Conservation (phyloP, 495 filamentous ascomycete genomes). For the Stereocaulon alpinum region DNA sequence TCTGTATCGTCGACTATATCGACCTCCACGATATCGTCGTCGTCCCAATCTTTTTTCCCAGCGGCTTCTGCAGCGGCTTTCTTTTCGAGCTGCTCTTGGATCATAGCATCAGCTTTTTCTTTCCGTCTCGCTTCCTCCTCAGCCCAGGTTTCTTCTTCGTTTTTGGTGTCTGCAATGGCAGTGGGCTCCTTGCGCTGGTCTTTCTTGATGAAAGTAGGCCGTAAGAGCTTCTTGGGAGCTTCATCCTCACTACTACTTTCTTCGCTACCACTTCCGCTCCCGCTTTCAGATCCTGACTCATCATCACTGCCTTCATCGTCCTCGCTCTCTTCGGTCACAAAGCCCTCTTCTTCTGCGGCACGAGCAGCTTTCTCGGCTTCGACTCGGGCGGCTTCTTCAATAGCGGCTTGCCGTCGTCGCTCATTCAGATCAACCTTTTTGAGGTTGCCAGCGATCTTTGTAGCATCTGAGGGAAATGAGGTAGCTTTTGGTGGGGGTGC, state of each 20-base stretch:
- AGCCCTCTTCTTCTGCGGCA: conserved; percentile 58
- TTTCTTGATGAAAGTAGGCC: conserved; percentile 89
- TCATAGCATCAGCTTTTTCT: conserved; percentile 60
- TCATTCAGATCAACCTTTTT: conserved; percentile 58
- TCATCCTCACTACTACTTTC: conserved; percentile 63
- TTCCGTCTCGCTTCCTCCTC: conserved; percentile 50
- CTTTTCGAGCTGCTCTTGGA: conserved; percentile 81
- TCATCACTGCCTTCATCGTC: conserved; percentile 42
- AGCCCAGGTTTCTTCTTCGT: conserved; percentile 38
- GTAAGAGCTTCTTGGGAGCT: conserved; percentile 61
- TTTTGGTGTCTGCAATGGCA: conserved; percentile 23
- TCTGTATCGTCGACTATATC: conserved; percentile 77
- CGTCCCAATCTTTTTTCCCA: conserved; percentile 77
- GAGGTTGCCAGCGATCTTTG: conserved; percentile 47
- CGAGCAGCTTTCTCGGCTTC: conserved; percentile 21
- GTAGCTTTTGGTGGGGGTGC: conserved; percentile 48
- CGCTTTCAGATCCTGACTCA: conserved; percentile 29
- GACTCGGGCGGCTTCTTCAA: conserved; percentile 36
- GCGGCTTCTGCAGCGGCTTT: conserved; percentile 63
- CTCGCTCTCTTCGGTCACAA: conserved; percentile 53
- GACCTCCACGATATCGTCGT: conserved; percentile 56
- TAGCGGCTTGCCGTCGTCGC: conserved; percentile 34
- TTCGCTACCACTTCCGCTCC: conserved; percentile 29
- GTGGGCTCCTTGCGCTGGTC: conserved; percentile 45
- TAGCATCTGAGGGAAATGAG: conserved; percentile 42